Base-by-base conservation (phyloP, 495 filamentous ascomycete species). In the Mytilinidion resinicola region DNA sequence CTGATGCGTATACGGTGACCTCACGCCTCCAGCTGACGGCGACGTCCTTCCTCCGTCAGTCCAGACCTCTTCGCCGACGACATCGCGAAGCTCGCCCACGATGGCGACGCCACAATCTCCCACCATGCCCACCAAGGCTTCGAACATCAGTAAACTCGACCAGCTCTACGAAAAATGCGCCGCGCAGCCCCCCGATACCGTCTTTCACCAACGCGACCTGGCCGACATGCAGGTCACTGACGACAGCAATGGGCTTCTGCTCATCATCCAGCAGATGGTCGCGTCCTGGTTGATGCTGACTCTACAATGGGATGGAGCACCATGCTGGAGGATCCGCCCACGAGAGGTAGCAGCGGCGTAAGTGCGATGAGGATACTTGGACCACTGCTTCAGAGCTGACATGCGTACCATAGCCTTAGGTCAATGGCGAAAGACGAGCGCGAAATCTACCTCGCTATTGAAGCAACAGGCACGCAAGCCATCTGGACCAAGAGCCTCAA, bases 401-500 rank as follows among this genome's bases (percentile, higher is more conserved):
- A 49, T 53, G 46, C 6, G 1, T n/a, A 53, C 35, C 38, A 12
- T 49, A 70, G 67, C 41, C 47, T 70, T 17, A 52, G 46, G 14
- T 11, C 47, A 10, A 47, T 72, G 52, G 59, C 57, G 61, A 66
- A 73, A 46, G 88, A 95, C 60, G 89, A 95, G 66, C 80, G 81
- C 61, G 73, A 95, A 53, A 82, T 97, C 4, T 96, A 92, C 78
- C 80, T 81, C 56, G 81, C 86, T 59, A 91, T 98, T 63, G 91
- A 96, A 66, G 83, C 86, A 50, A 83, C 86, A 21, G 87, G 83
- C 21, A 78, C 78, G 42, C 85, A 90, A 58, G 95, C 92, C 30
- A 87, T 95, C 55, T 98, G 93, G 93, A 83, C 86, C 49, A 85
- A 87, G 59, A 83, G 82, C 3, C 84, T 98, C 55, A 85, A 88